Evolutionary conservation across 306 rosid species (phyloP).

Genomic region (Oemleria cerasiformis): DNA sequence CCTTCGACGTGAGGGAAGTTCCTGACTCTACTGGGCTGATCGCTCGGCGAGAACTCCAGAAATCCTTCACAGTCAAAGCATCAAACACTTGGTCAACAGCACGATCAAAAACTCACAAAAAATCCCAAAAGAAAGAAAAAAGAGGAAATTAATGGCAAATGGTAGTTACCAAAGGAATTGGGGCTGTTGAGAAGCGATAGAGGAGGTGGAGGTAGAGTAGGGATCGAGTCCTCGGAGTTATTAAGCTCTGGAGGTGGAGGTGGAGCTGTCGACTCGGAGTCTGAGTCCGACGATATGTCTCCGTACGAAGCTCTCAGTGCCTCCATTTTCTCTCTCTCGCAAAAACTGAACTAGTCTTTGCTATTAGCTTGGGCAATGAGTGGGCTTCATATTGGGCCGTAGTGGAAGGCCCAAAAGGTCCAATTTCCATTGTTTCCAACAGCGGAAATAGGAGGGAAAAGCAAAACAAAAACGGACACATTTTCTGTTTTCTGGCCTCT

Average conservation of each 20-base stretch:
- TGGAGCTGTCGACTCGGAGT: conserved; percentile 34
- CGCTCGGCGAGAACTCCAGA: conserved; percentile 32
- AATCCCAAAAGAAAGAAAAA: neutral
- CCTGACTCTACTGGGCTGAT: conserved; percentile 61
- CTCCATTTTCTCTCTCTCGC: conserved; percentile 44
- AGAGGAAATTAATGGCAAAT: neutral
- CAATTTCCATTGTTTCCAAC: neutral
- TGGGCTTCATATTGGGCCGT: neutral
- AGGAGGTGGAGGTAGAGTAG: conserved; percentile 64
- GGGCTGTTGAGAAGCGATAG: conserved; percentile 54
- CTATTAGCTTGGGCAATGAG: neutral
- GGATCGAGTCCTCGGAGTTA: conserved; percentile 3
- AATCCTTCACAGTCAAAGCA: conserved; percentile 41
- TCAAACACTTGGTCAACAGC: conserved; percentile 29
- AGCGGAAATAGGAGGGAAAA: neutral
- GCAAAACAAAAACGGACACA: neutral
- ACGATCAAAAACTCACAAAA: neutral
- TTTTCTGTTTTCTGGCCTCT: too few species aligned
- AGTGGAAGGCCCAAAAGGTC: neutral
- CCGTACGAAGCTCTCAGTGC: conserved; percentile 71
- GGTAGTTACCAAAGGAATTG: conserved; percentile 43
- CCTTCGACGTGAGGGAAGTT: conserved; percentile 84
- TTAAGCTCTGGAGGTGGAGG: conserved; percentile 23
- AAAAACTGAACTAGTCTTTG: neutral
- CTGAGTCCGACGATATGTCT: conserved; percentile 60